These are phyloP conservation scores for Colletotrichum musae DNA, from an alignment of 2,329 filamentous ascomycete species.

Conservation along the genomic window DNA sequence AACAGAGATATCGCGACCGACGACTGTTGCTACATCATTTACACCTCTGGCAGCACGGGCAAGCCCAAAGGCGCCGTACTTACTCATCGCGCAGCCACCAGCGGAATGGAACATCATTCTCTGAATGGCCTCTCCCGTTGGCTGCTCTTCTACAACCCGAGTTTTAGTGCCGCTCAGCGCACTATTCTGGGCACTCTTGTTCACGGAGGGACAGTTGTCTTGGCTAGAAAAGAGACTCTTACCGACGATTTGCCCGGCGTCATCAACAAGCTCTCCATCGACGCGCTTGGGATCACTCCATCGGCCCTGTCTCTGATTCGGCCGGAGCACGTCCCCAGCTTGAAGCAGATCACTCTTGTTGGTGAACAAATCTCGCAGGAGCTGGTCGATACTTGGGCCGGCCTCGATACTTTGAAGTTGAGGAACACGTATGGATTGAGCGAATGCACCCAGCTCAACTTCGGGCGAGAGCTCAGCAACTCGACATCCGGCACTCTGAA, in stretches of 20 bases:
- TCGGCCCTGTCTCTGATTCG: conserved; percentile 42
- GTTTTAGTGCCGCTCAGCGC: conserved; percentile 42
- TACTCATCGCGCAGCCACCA: conserved; percentile 42
- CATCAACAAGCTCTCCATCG: conserved; percentile 41
- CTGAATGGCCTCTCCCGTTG: conserved; percentile 24
- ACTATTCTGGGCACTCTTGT: conserved; percentile 42
- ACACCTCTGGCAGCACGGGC: conserved; percentile 45
- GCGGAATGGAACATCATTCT: conserved; percentile 5
- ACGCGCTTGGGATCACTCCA: conserved; percentile 44
- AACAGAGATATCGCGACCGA: not conserved
- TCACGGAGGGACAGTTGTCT: conserved; percentile 43
- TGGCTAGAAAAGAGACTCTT: conserved; percentile 44
- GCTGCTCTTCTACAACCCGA: conserved; percentile 45
- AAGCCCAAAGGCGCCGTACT: conserved; percentile 46
- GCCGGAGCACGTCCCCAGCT: not conserved
- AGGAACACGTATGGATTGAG: conserved; percentile 48
- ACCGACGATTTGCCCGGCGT: conserved; percentile 41
- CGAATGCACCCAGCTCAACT: conserved; percentile 44
- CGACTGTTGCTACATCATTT: conserved; percentile 44
- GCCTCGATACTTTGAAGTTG: conserved; percentile 13
- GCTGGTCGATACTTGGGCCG: conserved; percentile 37
- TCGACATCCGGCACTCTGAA: conserved; percentile 7
- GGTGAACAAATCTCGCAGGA: conserved; percentile 44
- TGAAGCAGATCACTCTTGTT: conserved; percentile 42
- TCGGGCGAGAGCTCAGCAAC: conserved; percentile 9